Base-by-base conservation (phyloP, 1,284 basidiomycete genomes). In the Puccinia triticina region DNA sequence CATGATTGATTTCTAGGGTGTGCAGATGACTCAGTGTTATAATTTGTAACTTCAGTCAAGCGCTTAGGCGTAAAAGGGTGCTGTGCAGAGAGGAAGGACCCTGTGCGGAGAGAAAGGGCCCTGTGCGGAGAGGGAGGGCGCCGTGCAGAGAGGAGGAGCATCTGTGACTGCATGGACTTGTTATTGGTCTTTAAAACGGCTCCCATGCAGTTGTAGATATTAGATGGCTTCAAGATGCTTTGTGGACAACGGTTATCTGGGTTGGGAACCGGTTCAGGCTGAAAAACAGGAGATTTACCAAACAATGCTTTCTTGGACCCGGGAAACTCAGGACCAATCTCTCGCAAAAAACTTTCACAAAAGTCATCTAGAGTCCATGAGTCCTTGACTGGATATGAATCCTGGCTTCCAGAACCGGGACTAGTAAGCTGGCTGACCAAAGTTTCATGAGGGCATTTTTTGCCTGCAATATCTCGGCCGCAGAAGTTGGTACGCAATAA, bases 331-430 rank as follows among this genome's bases (percentile, higher is more conserved):
- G 4, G 34, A n/a, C n/a, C 43, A 7, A 64, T 40, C 16, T 82
- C 72, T 55, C 26, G 23, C 3, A 61, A 75, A 16, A 75, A 66
- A 55, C 32, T 74, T 26, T 48, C 43, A 53, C 32, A 29, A 26
- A 75, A 46, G 21, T 75, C 40, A 29, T 75, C 71, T 21, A 82
- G n/a, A 12, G 80, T 66, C 37, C 50, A 34, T 26, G 43, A 50
- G 46, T 71, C 48, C n/a, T 74, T 29, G 46, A 18, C 26, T 16
- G n/a, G 72, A 69, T 48, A 73, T 8, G 78, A 81, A 67, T 82
- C 72, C 4, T 72, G 80, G 34, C 80, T 57, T 34, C 57, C 80
- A 43, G 76, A 40, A 10, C 80, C 80, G 12, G 80, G 80, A 29
- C 80, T 82, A 26, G 71, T 75, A 11, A 82, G 40, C 46, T 64